Conservation (phyloP, 805 yeast genomes). For the Zygoascus tannicola region DNA sequence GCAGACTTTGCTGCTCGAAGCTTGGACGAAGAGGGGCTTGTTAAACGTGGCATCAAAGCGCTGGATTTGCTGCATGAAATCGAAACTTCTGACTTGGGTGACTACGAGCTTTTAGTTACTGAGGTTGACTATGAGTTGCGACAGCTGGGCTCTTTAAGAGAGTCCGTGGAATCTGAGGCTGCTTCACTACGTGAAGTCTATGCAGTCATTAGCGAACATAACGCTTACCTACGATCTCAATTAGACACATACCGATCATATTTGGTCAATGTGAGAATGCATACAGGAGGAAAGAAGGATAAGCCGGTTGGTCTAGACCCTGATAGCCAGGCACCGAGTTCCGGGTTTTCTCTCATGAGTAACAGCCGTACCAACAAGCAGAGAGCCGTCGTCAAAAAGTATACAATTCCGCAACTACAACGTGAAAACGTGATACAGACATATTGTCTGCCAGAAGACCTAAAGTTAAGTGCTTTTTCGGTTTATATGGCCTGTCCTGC, state of each 20-base stretch:
- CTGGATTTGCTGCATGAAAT: slow-evolving; percentile 24
- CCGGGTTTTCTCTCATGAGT: background rate
- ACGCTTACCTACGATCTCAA: slow-evolving; percentile 29
- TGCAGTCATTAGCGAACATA: slow-evolving; percentile 27
- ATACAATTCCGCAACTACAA: slow-evolving; percentile 20
- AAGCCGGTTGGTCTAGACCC: slow-evolving; percentile 16
- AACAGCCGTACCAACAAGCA: slow-evolving; percentile 8
- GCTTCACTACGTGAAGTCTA: slow-evolving; percentile 26
- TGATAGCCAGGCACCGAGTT: slow-evolving; percentile 8
- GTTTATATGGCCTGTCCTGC: slow-evolving; percentile 23
- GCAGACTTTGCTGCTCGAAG: slow-evolving; percentile 27
- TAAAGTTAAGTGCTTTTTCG: slow-evolving; percentile 17
- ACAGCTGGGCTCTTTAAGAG: slow-evolving; percentile 27
- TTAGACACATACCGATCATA: slow-evolving; percentile 30
- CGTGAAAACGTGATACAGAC: slow-evolving; percentile 23
- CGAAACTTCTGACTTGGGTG: slow-evolving; percentile 17
- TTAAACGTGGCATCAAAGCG: slow-evolving; percentile 28
- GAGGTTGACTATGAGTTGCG: slow-evolving; percentile 30
- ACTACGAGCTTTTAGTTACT: slow-evolving; percentile 21
- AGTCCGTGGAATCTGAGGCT: slow-evolving; percentile 25
- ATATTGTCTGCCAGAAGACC: slow-evolving; percentile 21
- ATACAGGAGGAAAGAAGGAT: slow-evolving; percentile 23
- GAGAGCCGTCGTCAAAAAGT: slow-evolving; percentile 19
- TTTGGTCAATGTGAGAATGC: slow-evolving; percentile 27
- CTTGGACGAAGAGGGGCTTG: slow-evolving; percentile 20